A percentile compares a stretch with the other conserved stretches of the same genome.
Evolutionary conservation across 2,329 filamentous ascomycete genomes (phyloP).

Genomic region (Penicillium expansum): DNA sequence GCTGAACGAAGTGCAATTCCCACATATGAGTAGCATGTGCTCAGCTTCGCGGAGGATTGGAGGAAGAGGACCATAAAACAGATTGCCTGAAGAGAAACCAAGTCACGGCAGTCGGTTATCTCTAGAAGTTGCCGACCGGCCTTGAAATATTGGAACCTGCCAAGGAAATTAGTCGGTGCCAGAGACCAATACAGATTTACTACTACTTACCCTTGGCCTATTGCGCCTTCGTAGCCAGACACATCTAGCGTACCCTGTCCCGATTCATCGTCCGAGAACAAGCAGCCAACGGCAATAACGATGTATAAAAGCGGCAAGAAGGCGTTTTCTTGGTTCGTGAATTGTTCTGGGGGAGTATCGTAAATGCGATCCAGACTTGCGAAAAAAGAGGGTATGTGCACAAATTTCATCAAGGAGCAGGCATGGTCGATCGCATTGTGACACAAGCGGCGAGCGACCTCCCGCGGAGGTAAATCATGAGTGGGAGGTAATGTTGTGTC

Average conservation of each 20-base stretch:
- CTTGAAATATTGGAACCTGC: constrained; percentile 71
- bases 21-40: constrained; percentile 75
- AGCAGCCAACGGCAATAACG: constrained; percentile 68
- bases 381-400: constrained; percentile 81
- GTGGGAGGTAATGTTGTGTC: constrained; percentile 53
- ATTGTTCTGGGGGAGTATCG: constrained; percentile 61
- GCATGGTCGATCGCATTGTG: constrained; percentile 62
- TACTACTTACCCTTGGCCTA: constrained; percentile 54
- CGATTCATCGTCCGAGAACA: constrained; percentile 63
- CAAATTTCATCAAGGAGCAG: constrained; percentile 64
- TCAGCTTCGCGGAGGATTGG: constrained; percentile 74
- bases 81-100: constrained; percentile 70
- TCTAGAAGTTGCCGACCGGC: constrained; percentile 64
- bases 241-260: constrained; percentile 44
- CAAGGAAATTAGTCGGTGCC: neutral
- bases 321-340: constrained; percentile 62
- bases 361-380: constrained; percentile 75
- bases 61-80: constrained; percentile 79
- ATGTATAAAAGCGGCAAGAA: constrained; percentile 71
- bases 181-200: neutral
- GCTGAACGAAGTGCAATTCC: constrained; percentile 73
- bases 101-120: constrained; percentile 64
- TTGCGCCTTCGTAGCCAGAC: constrained; percentile 49
- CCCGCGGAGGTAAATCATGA: constrained; percentile 67
- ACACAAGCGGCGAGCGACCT: constrained; percentile 57